phyloP scores from a whole-genome alignment of 2,329 filamentous ascomycete species.

The Magnaporthiopsis incrustans region DNA sequence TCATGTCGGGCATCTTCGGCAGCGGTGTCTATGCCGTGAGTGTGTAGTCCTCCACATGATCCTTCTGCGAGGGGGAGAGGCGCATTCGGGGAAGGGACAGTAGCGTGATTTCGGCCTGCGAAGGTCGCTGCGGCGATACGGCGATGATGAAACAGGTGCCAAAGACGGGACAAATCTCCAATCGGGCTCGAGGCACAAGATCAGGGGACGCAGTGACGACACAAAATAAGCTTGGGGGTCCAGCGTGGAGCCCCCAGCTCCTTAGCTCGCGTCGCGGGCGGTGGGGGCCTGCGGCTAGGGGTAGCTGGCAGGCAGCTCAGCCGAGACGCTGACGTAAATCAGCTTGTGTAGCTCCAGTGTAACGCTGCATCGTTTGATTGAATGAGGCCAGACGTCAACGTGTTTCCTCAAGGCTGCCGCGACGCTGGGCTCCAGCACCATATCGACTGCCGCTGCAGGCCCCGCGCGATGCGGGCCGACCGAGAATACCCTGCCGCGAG shows the following conservation, averaged over 20 bases:
- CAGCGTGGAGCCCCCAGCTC: background rate
- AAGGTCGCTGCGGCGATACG: background rate
- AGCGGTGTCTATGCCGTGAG: background rate
- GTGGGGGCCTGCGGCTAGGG: background rate
- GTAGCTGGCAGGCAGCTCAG: background rate
- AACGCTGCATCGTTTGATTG: background rate
- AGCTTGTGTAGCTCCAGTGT: background rate
- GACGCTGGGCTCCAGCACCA: background rate
- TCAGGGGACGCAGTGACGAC: background rate
- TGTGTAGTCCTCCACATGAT: background rate
- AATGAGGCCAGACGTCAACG: background rate
- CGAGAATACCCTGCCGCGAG: background rate
- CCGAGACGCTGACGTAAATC: too few species aligned
- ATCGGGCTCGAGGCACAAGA: background rate
- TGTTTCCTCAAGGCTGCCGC: background rate
- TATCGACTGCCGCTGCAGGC: background rate
- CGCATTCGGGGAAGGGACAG: background rate
- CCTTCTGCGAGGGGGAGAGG: background rate
- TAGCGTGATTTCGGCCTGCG: background rate
- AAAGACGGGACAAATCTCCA: background rate
- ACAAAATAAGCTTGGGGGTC: background rate
- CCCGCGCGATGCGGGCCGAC: background rate
- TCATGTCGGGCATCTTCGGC: constrained; percentile 1
- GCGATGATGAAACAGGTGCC: background rate
- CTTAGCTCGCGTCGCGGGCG: background rate